phyloP scores from a whole-genome alignment of 192 early-diverging fungal genomes.

The Dimargaris xerosporica region DNA sequence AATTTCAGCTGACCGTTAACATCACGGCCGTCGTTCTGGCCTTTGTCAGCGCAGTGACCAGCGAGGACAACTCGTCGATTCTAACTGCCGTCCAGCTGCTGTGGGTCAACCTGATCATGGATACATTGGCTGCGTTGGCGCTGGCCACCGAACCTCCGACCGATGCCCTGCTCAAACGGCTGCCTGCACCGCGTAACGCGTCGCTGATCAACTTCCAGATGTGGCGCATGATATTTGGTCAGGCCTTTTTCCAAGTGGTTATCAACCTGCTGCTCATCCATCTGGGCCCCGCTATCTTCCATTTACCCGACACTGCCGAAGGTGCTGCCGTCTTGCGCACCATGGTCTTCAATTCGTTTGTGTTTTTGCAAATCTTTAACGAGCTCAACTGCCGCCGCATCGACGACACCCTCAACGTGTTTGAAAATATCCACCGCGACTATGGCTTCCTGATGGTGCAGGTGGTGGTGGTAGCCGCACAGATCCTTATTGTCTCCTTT shows the following conservation, averaged over 20 bases:
- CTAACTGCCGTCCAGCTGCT: slow-evolving; percentile 91
- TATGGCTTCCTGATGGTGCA: slow-evolving; percentile 68
- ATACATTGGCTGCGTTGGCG: slow-evolving; percentile 93
- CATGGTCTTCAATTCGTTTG: slow-evolving; percentile 85
- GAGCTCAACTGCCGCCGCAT: slow-evolving; percentile 74
- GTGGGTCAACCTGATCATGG: slow-evolving; percentile 99
- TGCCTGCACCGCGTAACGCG: slow-evolving; percentile 65
- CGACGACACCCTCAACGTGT: slow-evolving; percentile 72
- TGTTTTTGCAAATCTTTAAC: slow-evolving; percentile 81
- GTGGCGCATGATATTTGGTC: slow-evolving; percentile 93
- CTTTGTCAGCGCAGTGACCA: slow-evolving; percentile 55
- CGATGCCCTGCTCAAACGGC: slow-evolving; percentile 64
- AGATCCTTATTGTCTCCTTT: slow-evolving; percentile 82
- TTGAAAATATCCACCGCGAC: slow-evolving; percentile 64
- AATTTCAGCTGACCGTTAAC: slow-evolving; percentile 99
- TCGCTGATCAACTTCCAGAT: slow-evolving; percentile 78
- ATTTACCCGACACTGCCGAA: neutral
- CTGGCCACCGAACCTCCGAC: slow-evolving; percentile 91
- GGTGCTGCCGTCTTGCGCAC: slow-evolving; percentile 39
- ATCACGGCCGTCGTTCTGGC: slow-evolving; percentile 72
- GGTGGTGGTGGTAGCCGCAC: slow-evolving; percentile 51
- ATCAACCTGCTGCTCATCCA: slow-evolving; percentile 68
- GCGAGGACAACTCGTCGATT: slow-evolving; percentile 53
- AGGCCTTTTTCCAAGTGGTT: slow-evolving; percentile 76
- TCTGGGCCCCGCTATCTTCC: slow-evolving; percentile 41